These are phyloP conservation scores for Stachybotrys chartarum DNA, from an alignment of 2,329 filamentous ascomycete genomes.

Conservation along the genomic window DNA sequence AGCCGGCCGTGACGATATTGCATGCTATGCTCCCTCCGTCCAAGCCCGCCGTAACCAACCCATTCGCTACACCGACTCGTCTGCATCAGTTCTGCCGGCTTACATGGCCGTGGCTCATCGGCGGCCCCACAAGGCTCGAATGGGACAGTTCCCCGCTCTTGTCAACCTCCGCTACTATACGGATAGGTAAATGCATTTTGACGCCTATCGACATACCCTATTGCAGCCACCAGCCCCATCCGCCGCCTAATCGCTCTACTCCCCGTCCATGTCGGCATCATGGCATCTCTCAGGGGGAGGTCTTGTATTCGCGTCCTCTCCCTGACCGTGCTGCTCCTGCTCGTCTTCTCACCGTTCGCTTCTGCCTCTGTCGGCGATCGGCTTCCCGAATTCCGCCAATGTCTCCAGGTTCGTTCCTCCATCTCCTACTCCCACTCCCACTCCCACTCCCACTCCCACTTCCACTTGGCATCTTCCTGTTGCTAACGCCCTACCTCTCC, in stretches of 20 bases:
- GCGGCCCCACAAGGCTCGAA: too few relatives aligned
- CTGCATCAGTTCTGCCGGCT: too few relatives aligned
- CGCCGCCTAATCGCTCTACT: constrained; percentile 1
- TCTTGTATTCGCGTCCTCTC: constrained; percentile 21
- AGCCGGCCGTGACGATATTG: too few relatives aligned
- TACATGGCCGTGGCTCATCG: too few relatives aligned
- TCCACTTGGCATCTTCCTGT: background rate
- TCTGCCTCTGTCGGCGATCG: constrained; percentile 76
- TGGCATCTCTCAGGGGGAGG: constrained; percentile 24
- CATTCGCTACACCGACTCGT: too few relatives aligned
- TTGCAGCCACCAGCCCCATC: constrained; percentile 16
- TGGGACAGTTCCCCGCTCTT: too few relatives aligned
- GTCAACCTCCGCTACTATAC: too few relatives aligned
- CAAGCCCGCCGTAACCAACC: too few relatives aligned
- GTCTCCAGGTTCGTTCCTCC: constrained; percentile 59
- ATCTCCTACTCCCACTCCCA: background rate
- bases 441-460: background rate
- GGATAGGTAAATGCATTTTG: too few relatives aligned
- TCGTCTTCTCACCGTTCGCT: constrained; percentile 35
- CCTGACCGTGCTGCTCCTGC: constrained; percentile 24
- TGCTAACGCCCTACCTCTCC: constrained; percentile 6
- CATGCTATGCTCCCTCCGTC: too few relatives aligned
- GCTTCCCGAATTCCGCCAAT: constrained; percentile 80
- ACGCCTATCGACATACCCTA: background rate
- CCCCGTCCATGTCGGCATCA: constrained; percentile 21